phyloP scores from a whole-genome alignment of 2,329 filamentous ascomycete genomes.

The Amylocarpus encephaloides region DNA sequence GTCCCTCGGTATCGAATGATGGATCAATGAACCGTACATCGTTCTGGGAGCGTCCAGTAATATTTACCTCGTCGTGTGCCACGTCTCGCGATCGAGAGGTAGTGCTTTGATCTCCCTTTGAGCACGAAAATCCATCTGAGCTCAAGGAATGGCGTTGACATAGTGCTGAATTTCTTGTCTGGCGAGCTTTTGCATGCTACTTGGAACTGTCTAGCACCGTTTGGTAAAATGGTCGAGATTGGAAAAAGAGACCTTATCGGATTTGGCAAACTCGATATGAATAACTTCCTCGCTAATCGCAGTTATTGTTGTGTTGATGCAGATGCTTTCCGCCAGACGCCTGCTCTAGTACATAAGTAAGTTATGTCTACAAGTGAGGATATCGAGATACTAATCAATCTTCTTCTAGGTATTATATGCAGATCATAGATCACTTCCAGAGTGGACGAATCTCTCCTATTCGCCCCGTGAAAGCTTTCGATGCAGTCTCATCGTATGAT shows the following conservation, averaged over 20 bases:
- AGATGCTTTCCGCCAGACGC: conserved; percentile 1
- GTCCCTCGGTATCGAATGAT: no score
- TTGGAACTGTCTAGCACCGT: conserved; percentile 36
- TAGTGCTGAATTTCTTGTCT: conserved; percentile 11
- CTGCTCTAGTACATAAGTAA: background rate
- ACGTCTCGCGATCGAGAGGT: no score
- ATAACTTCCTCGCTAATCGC: conserved; percentile 25
- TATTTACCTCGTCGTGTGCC: no score
- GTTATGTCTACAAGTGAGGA: background rate
- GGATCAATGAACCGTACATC: no score
- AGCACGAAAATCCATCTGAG: no score
- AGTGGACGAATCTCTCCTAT: conserved; percentile 19
- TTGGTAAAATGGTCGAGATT: conserved; percentile 34
- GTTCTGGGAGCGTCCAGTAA: no score
- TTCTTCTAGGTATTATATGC: conserved; percentile 8
- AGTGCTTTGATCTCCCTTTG: no score
- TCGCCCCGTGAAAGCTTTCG: conserved; percentile 22
- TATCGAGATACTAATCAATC: background rate
- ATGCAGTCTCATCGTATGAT: conserved; percentile 31
- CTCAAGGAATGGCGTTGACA: conserved; percentile 19
- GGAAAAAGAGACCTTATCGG: conserved; percentile 21
- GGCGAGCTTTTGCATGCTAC: conserved; percentile 28
- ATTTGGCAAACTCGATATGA: conserved; percentile 24
- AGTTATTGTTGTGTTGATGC: conserved; percentile 23
- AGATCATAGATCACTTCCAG: background rate